A percentile compares a stretch with the other conserved stretches of the same genome.
Evolutionary conservation across 768 basidiomycete genomes (phyloP).

Genomic region (Tylopilus sp.): DNA sequence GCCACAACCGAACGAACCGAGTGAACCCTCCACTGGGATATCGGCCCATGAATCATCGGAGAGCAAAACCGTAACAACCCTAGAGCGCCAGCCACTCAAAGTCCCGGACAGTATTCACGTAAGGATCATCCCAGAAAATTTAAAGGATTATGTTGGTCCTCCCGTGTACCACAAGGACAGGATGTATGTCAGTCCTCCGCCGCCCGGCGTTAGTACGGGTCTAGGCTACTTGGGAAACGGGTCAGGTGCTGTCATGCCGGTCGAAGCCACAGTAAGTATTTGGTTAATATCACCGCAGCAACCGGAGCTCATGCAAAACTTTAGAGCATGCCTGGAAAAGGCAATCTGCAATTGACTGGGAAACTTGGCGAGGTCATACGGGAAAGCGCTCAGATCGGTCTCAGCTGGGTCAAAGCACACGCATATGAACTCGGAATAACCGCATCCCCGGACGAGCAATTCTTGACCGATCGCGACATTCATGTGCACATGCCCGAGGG

Average conservation of each 20-base stretch:
- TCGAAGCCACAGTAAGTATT: slow-evolving; percentile 81
- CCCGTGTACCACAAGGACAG: slow-evolving; percentile 94
- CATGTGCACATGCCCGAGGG: slow-evolving; percentile 98
- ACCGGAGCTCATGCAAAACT: background rate
- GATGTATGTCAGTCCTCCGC: slow-evolving; percentile 76
- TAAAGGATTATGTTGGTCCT: slow-evolving; percentile 97
- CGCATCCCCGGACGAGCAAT: slow-evolving; percentile 61
- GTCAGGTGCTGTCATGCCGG: slow-evolving; percentile 93
- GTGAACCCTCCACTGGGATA: slow-evolving; percentile 13
- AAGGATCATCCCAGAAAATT: slow-evolving; percentile 76
- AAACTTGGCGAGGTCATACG: slow-evolving; percentile 98
- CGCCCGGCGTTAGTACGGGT: slow-evolving; percentile 92
- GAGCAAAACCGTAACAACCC: slow-evolving; percentile 65
- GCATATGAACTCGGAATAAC: slow-evolving; percentile 90
- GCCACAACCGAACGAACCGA: slow-evolving; percentile 40
- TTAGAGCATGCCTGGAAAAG: slow-evolving; percentile 96
- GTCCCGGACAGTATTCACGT: slow-evolving; percentile 80
- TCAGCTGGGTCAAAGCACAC: slow-evolving; percentile 91
- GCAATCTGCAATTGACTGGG: slow-evolving; percentile 86
- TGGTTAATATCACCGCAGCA: background rate
- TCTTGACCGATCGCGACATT: slow-evolving; percentile 82
- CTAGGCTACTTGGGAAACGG: slow-evolving; percentile 96
- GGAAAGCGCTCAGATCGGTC: slow-evolving; percentile 91
- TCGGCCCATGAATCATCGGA: slow-evolving; percentile 30
- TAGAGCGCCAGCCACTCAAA: slow-evolving; percentile 71